A percentile compares a stretch with the other conserved stretches of the same genome.
Conservation (phyloP, 192 early-diverging fungal species). For the Coemansia sp. region DNA sequence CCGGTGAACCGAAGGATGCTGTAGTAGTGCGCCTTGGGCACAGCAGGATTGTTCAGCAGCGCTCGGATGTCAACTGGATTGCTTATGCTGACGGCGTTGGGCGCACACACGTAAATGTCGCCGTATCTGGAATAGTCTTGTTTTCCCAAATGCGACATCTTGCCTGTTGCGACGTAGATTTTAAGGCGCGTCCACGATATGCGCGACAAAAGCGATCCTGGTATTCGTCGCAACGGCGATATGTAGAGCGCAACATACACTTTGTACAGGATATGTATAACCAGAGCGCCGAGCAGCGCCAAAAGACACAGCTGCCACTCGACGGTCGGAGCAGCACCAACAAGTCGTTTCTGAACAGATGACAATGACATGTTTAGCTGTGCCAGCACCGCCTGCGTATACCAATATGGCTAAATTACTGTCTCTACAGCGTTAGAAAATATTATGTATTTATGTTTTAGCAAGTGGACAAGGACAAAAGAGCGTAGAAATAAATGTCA, state of each 20-base stretch:
- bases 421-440: background rate
- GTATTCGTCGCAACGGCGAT: conserved; percentile 37
- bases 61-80: conserved; percentile 33
- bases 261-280: conserved; percentile 2
- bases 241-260: conserved; percentile 16
- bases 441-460: background rate
- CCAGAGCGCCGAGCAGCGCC: background rate
- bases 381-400: background rate
- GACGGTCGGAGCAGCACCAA: background rate
- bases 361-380: conserved; percentile 1
- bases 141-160: conserved; percentile 23
- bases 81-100: conserved; percentile 25
- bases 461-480: background rate
- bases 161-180: conserved; percentile 9
- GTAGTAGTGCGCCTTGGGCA: conserved; percentile 34
- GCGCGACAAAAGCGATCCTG: conserved; percentile 27
- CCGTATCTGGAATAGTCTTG: conserved; percentile 31
- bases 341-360: background rate
- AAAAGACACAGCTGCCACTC: background rate
- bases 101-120: conserved; percentile 26
- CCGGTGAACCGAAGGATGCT: conserved; percentile 39
- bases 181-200: conserved; percentile 19
- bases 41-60: conserved; percentile 19
- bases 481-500: background rate
- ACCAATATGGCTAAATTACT: background rate